Evolutionary conservation across 176 grass and related monocot genomes (phyloP), one percentile per base, ranked within the genome.

Genomic region (Juncus inflexus): DNA sequence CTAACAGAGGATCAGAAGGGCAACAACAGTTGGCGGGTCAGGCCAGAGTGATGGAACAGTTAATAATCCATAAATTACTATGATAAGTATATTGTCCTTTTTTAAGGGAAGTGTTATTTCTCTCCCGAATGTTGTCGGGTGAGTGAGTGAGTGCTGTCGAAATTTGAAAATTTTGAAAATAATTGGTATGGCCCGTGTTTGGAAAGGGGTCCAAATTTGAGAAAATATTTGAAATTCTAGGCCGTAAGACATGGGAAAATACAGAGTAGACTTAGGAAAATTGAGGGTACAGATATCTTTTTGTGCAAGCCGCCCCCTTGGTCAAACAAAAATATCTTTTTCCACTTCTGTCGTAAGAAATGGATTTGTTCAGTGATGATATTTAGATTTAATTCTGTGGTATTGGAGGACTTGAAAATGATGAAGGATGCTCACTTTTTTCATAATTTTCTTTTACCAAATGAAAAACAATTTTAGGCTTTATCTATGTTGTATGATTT

Each of bases 41-140:
- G 67, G 50, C 15, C 50, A 47, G 9, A 42, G 10, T 40, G 38
- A 58, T 12, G 57, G 67, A 47, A 41, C 52, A 71, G 53, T 71
- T 71, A 59, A 71, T 71, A 59, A 19, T 55, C 67, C 67, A 71
- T 71, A 71, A 71, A 71, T 71, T 59, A 71, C 67, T 40, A 59
- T 58, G 14, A 58, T 70, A 13, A 58, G 19, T 71, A 56, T 58
- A 9, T 54, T 71, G 66, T 70, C 7, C 66, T 42, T 70, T 70
- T 70, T 69, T 42, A 69, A 3, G 37, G 57, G 67, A 70, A 39
- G 40, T 69, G 51, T 69, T 55, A 69, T 35, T 12, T 5, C 7
- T 69, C 6, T 3, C 16, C 4, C 10, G 38, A 35, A 35, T 11
- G 7, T 67, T 28, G 19, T 28, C 19, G 19, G 19, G 19, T 28